Percentiles rank a stretch among this genome's conserved stretches.
Conservation (phyloP, 495 filamentous ascomycete species). For the Hypomontagnella submonticulosa region DNA sequence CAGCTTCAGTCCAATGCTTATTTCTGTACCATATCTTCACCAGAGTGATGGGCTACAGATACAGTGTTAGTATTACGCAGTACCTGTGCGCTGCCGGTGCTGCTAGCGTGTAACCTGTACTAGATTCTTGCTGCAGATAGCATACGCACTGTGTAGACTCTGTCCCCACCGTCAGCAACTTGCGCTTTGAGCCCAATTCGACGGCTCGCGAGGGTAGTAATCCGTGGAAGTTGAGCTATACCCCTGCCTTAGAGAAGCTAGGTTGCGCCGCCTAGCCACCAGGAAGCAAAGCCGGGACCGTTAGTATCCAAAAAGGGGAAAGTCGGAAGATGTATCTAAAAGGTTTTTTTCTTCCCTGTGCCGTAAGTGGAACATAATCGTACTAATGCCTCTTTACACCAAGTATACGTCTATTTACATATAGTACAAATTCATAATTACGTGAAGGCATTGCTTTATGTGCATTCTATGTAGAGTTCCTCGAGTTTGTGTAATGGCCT, state of each 20-base stretch:
- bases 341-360: conserved; percentile 15
- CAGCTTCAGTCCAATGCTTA: conserved; percentile 19
- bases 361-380: conserved; percentile 15
- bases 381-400: conserved; percentile 4
- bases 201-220: conserved; percentile 41
- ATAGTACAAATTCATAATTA: conserved; percentile 18
- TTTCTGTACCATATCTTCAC: conserved; percentile 16
- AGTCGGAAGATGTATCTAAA: conserved; percentile 33
- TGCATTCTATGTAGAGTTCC: background rate
- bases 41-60: conserved; percentile 10
- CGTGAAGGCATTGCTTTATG: conserved; percentile 17
- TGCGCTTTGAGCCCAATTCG: conserved; percentile 39
- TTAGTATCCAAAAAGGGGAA: conserved; percentile 30
- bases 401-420: conserved; percentile 7
- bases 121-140: background rate
- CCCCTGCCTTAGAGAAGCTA: conserved; percentile 28
- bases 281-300: conserved; percentile 38
- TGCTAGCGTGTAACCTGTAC: conserved; percentile 8
- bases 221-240: conserved; percentile 31
- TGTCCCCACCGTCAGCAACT: conserved; percentile 25
- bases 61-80: conserved; percentile 26
- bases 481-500: conserved; percentile 11
- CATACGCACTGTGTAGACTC: conserved; percentile 26
- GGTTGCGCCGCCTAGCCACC: conserved; percentile 24
- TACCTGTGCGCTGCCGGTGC: conserved; percentile 8